phyloP scores from a whole-genome alignment of 805 yeast genomes.

The Vanderwaltozyma yarrowii region DNA sequence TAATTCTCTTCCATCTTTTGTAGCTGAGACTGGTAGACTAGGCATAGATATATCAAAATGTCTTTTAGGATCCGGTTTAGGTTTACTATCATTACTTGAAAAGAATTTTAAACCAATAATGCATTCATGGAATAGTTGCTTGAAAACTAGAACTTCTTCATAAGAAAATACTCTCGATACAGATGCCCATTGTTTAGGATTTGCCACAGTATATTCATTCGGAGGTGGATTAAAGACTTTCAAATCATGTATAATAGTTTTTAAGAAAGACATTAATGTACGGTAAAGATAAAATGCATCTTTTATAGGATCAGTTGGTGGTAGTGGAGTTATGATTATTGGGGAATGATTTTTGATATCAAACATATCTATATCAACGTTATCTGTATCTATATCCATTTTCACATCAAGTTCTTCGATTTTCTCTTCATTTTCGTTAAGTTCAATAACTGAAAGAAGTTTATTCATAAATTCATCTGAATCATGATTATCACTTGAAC shows the following conservation, averaged over 20 bases:
- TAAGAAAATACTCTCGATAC: slow-evolving; percentile 71
- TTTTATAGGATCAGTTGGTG: slow-evolving; percentile 55
- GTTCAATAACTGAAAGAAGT: not conserved
- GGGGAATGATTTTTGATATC: slow-evolving; percentile 45
- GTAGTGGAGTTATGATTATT: slow-evolving; percentile 43
- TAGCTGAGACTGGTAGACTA: slow-evolving; percentile 71
- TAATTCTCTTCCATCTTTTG: slow-evolving; percentile 87
- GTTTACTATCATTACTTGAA: slow-evolving; percentile 33
- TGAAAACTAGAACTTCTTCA: slow-evolving; percentile 74
- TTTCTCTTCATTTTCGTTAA: not conserved
- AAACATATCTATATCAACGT: slow-evolving; percentile 29
- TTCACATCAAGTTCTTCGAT: slow-evolving; percentile 7
- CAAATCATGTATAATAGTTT: slow-evolving; percentile 80
- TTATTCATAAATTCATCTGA: slow-evolving; percentile 31
- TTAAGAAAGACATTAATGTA: slow-evolving; percentile 79
- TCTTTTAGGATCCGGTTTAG: slow-evolving; percentile 20
- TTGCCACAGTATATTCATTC: slow-evolving; percentile 37
- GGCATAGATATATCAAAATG: slow-evolving; percentile 66
- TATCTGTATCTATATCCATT: slow-evolving; percentile 7
- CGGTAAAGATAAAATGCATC: slow-evolving; percentile 84
- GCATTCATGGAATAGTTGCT: slow-evolving; percentile 74
- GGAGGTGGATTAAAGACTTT: slow-evolving; percentile 86
- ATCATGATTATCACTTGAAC: slow-evolving; percentile 28
- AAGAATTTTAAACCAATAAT: slow-evolving; percentile 72
- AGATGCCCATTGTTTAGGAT: slow-evolving; percentile 65